Conservation (phyloP, 768 basidiomycete species). For the Suillus occidentalis region DNA sequence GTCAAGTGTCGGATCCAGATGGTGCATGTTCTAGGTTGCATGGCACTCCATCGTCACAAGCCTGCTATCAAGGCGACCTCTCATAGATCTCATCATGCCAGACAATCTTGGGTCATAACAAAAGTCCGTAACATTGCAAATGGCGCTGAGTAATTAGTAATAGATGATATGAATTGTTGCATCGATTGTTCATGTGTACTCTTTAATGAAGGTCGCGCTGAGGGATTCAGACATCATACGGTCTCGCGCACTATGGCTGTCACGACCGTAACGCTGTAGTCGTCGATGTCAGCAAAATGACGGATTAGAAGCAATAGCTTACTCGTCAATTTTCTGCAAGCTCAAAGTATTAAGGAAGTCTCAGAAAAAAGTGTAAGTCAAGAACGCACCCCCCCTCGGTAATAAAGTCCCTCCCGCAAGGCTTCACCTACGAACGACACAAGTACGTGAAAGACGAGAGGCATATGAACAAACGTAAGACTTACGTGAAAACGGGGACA, state of each 20-base stretch:
- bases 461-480: slow-evolving; percentile 11
- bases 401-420: slow-evolving; percentile 61
- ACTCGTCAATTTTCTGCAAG: slow-evolving; percentile 79
- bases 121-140: neutral
- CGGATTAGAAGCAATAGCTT: slow-evolving; percentile 29
- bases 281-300: slow-evolving; percentile 15
- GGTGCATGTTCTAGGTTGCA: neutral
- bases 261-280: slow-evolving; percentile 64
- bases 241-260: slow-evolving; percentile 70
- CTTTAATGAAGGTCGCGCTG: slow-evolving; percentile 4
- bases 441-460: slow-evolving; percentile 9
- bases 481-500: slow-evolving; percentile 77
- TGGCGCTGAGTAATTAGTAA: neutral
- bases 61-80: neutral
- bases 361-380: slow-evolving; percentile 5
- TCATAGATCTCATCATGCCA: neutral
- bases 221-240: slow-evolving; percentile 12
- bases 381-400: slow-evolving; percentile 69
- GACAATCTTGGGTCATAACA: neutral
- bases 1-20: neutral
- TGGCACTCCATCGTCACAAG: neutral
- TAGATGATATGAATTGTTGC: neutral
- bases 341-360: slow-evolving; percentile 9
- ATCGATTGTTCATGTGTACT: neutral
- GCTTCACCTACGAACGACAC: slow-evolving; percentile 50